Evolutionary conservation across 2,329 filamentous ascomycete species (phyloP).

Genomic region (Aspergillus brunneoviolaceus): DNA sequence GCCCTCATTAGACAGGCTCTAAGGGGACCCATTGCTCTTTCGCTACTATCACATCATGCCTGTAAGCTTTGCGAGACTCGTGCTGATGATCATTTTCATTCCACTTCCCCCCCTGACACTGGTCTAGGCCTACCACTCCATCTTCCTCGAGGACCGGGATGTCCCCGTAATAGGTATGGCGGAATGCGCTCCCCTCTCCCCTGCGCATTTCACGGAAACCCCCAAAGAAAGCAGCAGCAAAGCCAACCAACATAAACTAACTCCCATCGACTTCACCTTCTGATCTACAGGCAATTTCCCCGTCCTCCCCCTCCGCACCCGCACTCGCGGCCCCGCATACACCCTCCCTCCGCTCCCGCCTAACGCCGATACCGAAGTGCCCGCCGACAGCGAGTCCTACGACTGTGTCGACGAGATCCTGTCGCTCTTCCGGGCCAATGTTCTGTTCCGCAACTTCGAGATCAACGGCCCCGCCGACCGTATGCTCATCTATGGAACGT

Average conservation of each 20-base stretch:
- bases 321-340: conserved; percentile 92
- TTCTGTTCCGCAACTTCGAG: conserved; percentile 99
- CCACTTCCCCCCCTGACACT: conserved; percentile 12
- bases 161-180: conserved; percentile 62
- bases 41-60: conserved; percentile 43
- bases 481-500: conserved; percentile 92
- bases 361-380: conserved; percentile 56
- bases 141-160: conserved; percentile 81
- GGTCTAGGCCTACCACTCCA: conserved; percentile 87
- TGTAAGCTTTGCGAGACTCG: conserved; percentile 32
- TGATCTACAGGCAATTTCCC: conserved; percentile 76
- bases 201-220: conserved; percentile 28
- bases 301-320: conserved; percentile 88
- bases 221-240: background rate
- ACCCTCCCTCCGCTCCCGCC: conserved; percentile 67
- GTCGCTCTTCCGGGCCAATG: conserved; percentile 92
- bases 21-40: conserved; percentile 13
- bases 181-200: conserved; percentile 4
- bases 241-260: background rate
- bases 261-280: background rate
- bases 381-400: conserved; percentile 89
- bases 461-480: conserved; percentile 95
- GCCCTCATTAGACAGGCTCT: conserved; percentile 23
- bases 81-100: background rate
- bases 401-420: conserved; percentile 95